Evolutionary conservation across 1,284 basidiomycete species (phyloP).

Genomic region (Puccinia novopanici): DNA sequence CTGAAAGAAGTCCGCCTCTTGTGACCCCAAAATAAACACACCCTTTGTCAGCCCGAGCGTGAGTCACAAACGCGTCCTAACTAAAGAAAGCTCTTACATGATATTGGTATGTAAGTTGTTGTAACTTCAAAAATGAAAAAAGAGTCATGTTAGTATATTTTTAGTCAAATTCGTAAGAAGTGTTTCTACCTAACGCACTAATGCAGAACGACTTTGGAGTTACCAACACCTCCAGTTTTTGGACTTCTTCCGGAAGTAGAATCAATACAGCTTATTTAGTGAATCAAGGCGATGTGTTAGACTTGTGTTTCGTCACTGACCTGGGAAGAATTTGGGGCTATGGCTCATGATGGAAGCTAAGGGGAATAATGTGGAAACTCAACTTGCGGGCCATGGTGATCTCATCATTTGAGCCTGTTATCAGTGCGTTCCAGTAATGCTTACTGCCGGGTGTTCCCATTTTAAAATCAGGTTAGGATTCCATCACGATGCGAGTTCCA

Average conservation of each 20-base stretch:
- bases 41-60: neutral
- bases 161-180: neutral
- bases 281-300: neutral
- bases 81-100: neutral
- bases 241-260: slow-evolving; percentile 43
- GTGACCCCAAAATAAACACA: neutral
- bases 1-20: slow-evolving; percentile 28
- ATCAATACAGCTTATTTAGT: slow-evolving; percentile 34
- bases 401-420: slow-evolving; percentile 21
- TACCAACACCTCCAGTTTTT: slow-evolving; percentile 14
- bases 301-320: neutral
- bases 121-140: slow-evolving; percentile 9
- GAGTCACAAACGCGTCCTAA: neutral
- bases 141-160: neutral
- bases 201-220: slow-evolving; percentile 24
- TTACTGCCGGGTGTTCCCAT: neutral
- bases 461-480: too few relatives aligned
- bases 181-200: slow-evolving; percentile 13
- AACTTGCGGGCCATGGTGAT: slow-evolving; percentile 50
- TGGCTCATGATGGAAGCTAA: neutral
- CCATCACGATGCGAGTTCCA: neutral
- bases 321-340: neutral
- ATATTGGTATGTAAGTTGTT: slow-evolving; percentile 42
- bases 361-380: neutral
- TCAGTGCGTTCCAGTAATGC: slow-evolving; percentile 45